phyloP scores from a whole-genome alignment of 2,329 filamentous ascomycete species.

The Aureobasidium sp. region DNA sequence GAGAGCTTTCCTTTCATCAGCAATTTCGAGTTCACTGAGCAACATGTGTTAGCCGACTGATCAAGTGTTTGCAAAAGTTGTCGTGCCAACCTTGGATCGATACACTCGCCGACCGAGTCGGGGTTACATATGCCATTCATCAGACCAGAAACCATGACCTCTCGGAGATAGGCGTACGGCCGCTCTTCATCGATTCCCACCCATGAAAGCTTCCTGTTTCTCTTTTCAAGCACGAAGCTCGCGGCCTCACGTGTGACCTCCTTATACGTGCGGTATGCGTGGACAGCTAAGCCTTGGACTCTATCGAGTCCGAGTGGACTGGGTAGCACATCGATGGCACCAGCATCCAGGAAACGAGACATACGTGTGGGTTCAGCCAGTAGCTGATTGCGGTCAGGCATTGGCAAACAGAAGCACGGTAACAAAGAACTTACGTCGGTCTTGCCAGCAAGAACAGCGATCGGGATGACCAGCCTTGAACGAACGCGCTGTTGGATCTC shows the following conservation, averaged over 20 bases:
- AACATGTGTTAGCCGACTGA: background rate
- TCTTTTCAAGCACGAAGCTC: conserved; percentile 62
- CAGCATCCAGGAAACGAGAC: conserved; percentile 56
- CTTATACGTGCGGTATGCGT: conserved; percentile 75
- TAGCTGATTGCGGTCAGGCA: conserved; percentile 10
- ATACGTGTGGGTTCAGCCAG: conserved; percentile 11
- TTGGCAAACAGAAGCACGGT: background rate
- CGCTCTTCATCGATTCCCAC: conserved; percentile 79
- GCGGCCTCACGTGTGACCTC: conserved; percentile 67
- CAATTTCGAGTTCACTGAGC: conserved; percentile 57
- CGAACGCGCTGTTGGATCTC: conserved; percentile 35
- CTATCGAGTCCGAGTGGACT: conserved; percentile 69
- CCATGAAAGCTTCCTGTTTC: conserved; percentile 81
- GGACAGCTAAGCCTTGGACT: conserved; percentile 68
- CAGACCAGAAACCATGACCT: conserved; percentile 86
- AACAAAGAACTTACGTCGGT: conserved; percentile 3
- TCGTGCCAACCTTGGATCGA: conserved; percentile 49
- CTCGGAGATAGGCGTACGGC: conserved; percentile 80
- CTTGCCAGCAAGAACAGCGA: conserved; percentile 32
- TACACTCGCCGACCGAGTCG: conserved; percentile 55
- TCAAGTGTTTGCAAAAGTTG: too few relatives aligned
- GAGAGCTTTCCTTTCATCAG: conserved; percentile 54
- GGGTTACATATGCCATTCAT: conserved; percentile 83
- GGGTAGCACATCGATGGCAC: conserved; percentile 77
- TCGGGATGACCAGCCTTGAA: conserved; percentile 34